Base-by-base conservation (phyloP, 805 yeast species). In the Pichia kluyveri region DNA sequence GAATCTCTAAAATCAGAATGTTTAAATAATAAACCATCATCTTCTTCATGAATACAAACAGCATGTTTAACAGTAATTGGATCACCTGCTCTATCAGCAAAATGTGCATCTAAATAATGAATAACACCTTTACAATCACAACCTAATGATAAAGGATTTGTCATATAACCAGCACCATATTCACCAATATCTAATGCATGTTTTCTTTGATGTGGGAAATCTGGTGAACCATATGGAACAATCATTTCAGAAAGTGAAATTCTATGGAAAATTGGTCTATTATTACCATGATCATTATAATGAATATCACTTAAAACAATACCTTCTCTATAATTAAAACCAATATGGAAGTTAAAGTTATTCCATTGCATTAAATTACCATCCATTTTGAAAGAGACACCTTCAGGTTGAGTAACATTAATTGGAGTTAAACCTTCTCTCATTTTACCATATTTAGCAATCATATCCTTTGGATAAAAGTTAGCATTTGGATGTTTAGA, bases 181-280 rank as follows among this genome's bases (percentile, higher is more conserved):
- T 85, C 93, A 64, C 93, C 93, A 56, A 85, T 79, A 68, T 85
- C 93, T 67, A 85, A 78, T 41, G 93, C 93, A 59, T 85, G 93
- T 67, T 85, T 85, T 69, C 93, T 75, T 61, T 84, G 89, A 63
- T 84, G 91, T 48, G 89, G 90, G 69, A 74, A 80, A 55, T 78
- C 83, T 50, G 93, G 93, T 52, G 73, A 72, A 47, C 93, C 93
- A 60, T 85, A 85, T 26, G 93, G 93, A 51, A 85, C 93, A 68
- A 85, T 81, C 91, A 85, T 84, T 69, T 84, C 93, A 38, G 84
- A 72, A 51, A 84, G 69, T 3, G 91, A 84, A 59, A 84, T 72
- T 66, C 93, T 74, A 71, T 85, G 88, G 76, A 85, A 84, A 47
- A 85, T 66, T 39, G 90, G 83, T 66, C 89, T 73, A 43, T 72